phyloP scores from a whole-genome alignment of 148 eudicot genomes.

The Chenopodium berlandieri region DNA sequence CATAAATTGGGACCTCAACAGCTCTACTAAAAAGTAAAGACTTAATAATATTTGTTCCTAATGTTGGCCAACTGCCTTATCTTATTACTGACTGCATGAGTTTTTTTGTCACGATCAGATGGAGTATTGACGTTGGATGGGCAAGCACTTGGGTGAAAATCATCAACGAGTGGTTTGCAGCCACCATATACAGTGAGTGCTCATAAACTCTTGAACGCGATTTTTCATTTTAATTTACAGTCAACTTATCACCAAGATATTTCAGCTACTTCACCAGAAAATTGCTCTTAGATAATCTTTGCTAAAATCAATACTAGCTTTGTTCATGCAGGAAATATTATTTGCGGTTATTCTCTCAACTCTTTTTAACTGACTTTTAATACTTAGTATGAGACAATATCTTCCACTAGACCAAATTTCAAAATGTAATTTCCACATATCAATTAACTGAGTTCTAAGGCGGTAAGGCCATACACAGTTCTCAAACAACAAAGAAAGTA shows the following conservation, averaged over 20 bases:
- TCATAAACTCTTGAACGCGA: not conserved
- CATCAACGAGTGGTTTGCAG: constrained; percentile 99
- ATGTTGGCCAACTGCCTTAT: constrained; percentile 1
- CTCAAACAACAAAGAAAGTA: not conserved
- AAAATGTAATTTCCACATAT: too few species aligned
- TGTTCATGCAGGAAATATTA: not conserved
- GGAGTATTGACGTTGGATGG: constrained; percentile 99
- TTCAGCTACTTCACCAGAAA: not conserved
- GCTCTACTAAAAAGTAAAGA: constrained; percentile 68
- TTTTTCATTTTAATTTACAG: not conserved
- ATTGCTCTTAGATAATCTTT: not conserved
- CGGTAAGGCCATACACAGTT: not conserved
- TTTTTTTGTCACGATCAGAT: constrained; percentile 38
- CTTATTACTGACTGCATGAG: not conserved
- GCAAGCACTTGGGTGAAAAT: constrained; percentile 98
- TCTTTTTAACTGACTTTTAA: too few species aligned
- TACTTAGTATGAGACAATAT: too few species aligned
- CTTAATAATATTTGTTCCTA: not conserved
- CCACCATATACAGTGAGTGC: constrained; percentile 77
- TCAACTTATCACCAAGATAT: not conserved
- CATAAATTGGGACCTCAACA: constrained; percentile 82
- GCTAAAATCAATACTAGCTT: not conserved
- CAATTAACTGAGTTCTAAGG: not conserved
- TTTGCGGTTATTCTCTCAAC: too few species aligned
- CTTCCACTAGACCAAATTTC: too few species aligned